Conservation (phyloP, 2,329 filamentous ascomycete genomes). For the Fusarium brevicatenulatum region DNA sequence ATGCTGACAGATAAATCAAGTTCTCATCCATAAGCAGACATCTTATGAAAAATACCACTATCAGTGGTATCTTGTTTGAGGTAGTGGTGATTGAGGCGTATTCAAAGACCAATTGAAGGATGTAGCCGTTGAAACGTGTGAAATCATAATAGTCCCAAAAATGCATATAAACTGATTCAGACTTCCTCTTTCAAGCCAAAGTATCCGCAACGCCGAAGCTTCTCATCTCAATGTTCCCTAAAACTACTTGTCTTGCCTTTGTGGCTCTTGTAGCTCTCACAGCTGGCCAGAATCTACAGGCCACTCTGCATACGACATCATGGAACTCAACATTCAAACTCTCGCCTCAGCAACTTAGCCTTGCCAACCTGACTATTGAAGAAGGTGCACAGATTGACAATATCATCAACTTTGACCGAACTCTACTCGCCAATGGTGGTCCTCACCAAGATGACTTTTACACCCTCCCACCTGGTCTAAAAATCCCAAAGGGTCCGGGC, state of each 20-base stretch:
- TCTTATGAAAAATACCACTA: rapidly evolving
- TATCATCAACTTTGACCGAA: neutral
- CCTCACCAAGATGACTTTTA: neutral
- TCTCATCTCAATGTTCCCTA: neutral
- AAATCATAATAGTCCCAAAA: neutral
- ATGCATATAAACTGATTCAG: neutral
- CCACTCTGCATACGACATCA: neutral
- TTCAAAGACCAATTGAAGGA: neutral
- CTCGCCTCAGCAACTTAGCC: neutral
- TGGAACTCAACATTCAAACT: neutral
- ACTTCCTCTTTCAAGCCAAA: neutral
- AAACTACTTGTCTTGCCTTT: neutral
- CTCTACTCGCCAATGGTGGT: neutral
- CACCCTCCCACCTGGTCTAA: rapidly evolving
- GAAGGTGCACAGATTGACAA: neutral
- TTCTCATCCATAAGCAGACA: rapidly evolving
- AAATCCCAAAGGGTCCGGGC: neutral
- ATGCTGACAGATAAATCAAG: neutral
- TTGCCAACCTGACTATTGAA: neutral
- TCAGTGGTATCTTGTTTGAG: rapidly evolving
- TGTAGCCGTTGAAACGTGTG: neutral
- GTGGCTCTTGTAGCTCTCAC: neutral
- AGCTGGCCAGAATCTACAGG: neutral
- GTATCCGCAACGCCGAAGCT: rapidly evolving
- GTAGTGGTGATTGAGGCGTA: neutral